A percentile compares a stretch with the other conserved stretches of the same genome.
Conservation (phyloP, 2,329 filamentous ascomycete genomes). For the Beauveria sp. region DNA sequence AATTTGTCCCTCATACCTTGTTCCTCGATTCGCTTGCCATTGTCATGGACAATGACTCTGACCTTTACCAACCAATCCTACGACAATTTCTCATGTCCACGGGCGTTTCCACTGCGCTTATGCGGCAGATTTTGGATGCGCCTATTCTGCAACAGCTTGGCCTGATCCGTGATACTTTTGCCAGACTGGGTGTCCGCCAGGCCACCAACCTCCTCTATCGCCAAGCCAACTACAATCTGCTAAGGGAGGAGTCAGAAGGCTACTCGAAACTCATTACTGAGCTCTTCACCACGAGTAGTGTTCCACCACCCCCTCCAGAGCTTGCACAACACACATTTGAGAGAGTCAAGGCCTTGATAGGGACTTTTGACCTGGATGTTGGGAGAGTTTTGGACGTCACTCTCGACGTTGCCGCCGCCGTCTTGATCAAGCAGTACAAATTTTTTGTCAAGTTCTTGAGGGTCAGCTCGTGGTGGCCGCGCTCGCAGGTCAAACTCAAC, state of each 20-base stretch:
- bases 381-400: constrained; percentile 91
- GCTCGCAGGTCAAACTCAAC: constrained; percentile 40
- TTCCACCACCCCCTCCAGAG: constrained; percentile 63
- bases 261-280: constrained; percentile 96
- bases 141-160: constrained; percentile 67
- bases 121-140: constrained; percentile 79
- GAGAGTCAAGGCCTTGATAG: constrained; percentile 86
- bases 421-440: constrained; percentile 83
- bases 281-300: constrained; percentile 80
- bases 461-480: constrained; percentile 95
- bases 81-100: constrained; percentile 65
- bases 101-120: constrained; percentile 59
- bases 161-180: constrained; percentile 78
- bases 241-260: constrained; percentile 92
- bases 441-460: constrained; percentile 93
- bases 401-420: constrained; percentile 87
- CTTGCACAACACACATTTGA: constrained; percentile 82
- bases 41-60: constrained; percentile 62
- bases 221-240: constrained; percentile 91
- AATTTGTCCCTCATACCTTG: constrained; percentile 57
- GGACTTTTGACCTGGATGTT: constrained; percentile 93
- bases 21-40: constrained; percentile 81
- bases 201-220: constrained; percentile 90
- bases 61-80: constrained; percentile 41
- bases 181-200: constrained; percentile 74